Base-by-base conservation (phyloP, 2,329 filamentous ascomycete genomes). In the Esteya vermicola region DNA sequence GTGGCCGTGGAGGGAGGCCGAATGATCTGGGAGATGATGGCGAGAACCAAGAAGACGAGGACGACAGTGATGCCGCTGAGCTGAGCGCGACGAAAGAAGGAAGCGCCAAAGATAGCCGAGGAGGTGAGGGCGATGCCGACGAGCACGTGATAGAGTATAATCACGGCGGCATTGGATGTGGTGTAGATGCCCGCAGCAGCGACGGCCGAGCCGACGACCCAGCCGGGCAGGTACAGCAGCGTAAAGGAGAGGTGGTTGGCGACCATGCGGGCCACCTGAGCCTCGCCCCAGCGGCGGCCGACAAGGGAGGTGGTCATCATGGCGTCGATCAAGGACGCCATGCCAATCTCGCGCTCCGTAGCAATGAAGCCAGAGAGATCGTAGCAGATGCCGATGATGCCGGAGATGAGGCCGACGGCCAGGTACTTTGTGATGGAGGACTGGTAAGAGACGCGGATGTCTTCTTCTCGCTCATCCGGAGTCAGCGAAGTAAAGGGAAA, bases 341-440 rank as follows among this genome's bases (percentile, higher is more conserved):
- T 91, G 43, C 86, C 88, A 14, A 77, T 67, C 61, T 95, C 88
- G 41, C 88, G 69, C 59, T 95, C 88, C 2, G 78, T 76, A 8
- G 88, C 86, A 55, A 93, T 79, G 50, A 88, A 77, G 9, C 88
- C 88, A 0, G 85, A 84, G 42, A 93, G 65, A 52, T 95, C 86
- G 55, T 94, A 95, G 28, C 79, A 80, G 21, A 94, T 72, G 40
- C 84, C 85, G 34, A 91, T 77, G 40, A 91, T 70, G 18, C 78
- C 81, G 37, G 86, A 74, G 51, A 93, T 77, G 53, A 93, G 85
- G 1, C 78, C 78, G 18, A 93, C 77, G 14, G 69, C 85, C 47
- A 94, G 66, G 47, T 85, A 83, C 49, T 80, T 75, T 51, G 83
- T 79, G 43, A 94, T 72, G 3, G 76, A 68, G 2, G 67, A 64